These are phyloP conservation scores for Leishmania martiniquensis DNA, from an alignment of 208 protist genomes.

Conservation along the genomic window DNA sequence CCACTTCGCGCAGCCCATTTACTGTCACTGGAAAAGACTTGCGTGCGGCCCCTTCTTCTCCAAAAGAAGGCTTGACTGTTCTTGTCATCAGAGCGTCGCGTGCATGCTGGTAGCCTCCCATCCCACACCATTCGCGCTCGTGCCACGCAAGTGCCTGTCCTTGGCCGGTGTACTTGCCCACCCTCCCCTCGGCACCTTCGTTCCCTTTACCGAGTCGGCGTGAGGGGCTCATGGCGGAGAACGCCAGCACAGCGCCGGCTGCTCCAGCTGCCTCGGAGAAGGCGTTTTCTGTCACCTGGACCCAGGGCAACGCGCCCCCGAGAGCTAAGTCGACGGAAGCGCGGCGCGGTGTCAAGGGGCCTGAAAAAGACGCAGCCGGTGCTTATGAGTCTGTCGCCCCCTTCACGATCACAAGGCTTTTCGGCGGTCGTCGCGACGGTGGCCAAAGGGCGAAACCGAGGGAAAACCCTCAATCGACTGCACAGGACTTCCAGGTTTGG, in stretches of 20 bases:
- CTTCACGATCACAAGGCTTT: neutral
- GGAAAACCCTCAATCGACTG: neutral
- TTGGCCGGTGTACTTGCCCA: too few relatives aligned
- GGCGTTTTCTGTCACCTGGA: neutral
- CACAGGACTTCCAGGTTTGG: slow-evolving; percentile 14
- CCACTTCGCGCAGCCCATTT: too few relatives aligned
- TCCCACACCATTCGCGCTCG: too few relatives aligned
- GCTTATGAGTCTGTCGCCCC: neutral
- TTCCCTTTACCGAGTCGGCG: neutral
- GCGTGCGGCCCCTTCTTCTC: too few relatives aligned
- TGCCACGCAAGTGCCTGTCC: neutral
- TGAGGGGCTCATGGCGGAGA: neutral
- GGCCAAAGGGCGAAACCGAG: neutral
- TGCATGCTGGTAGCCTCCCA: too few relatives aligned
- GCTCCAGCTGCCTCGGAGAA: neutral
- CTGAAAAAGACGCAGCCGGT: neutral
- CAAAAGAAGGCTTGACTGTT: too few relatives aligned
- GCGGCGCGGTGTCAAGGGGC: neutral
- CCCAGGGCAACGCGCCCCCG: slow-evolving; percentile 13
- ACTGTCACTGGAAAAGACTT: too few relatives aligned
- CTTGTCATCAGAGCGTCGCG: too few relatives aligned
- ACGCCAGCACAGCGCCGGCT: neutral
- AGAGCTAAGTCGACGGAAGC: slow-evolving; percentile 8
- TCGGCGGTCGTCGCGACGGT: neutral
- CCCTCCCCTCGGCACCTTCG: slow-evolving; percentile 6